A percentile compares a stretch with the other conserved stretches of the same genome.
Evolutionary conservation across 345 rosid genomes (phyloP).

Genomic region (Ricinus communis): DNA sequence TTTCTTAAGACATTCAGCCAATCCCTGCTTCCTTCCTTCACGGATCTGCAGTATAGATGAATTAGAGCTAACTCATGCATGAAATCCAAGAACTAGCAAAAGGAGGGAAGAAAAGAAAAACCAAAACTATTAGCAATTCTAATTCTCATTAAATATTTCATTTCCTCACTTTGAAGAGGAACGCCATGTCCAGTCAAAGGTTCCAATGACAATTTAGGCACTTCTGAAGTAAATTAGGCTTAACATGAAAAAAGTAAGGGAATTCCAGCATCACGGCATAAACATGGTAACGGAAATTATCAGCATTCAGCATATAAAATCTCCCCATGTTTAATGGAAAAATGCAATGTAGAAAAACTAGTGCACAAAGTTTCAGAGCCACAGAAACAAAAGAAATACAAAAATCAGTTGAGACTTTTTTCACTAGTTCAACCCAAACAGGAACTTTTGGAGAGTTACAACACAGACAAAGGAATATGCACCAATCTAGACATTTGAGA

Average conservation of each 20-base stretch:
- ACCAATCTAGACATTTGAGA: background rate
- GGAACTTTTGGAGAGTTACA: background rate
- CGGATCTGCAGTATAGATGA: conserved; percentile 52
- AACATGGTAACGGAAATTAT: background rate
- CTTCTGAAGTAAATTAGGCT: background rate
- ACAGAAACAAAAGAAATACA: background rate
- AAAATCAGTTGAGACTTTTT: background rate
- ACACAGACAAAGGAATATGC: background rate
- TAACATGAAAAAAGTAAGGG: background rate
- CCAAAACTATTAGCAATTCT: background rate
- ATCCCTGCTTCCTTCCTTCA: conserved; percentile 72
- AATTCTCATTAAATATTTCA: background rate
- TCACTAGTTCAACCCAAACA: background rate
- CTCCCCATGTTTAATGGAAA: background rate
- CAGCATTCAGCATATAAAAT: background rate
- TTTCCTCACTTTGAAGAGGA: background rate
- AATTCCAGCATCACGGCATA: too few relatives aligned
- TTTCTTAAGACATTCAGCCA: conserved; percentile 69
- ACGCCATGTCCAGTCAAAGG: too few relatives aligned
- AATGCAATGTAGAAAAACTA: background rate
- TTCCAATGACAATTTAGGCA: too few relatives aligned
- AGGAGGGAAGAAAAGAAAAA: background rate
- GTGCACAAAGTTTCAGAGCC: background rate
- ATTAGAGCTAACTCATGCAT: background rate
- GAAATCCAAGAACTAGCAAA: background rate